Conservation (phyloP, 257 asterid species). For the Gynochthodes officinalis region DNA sequence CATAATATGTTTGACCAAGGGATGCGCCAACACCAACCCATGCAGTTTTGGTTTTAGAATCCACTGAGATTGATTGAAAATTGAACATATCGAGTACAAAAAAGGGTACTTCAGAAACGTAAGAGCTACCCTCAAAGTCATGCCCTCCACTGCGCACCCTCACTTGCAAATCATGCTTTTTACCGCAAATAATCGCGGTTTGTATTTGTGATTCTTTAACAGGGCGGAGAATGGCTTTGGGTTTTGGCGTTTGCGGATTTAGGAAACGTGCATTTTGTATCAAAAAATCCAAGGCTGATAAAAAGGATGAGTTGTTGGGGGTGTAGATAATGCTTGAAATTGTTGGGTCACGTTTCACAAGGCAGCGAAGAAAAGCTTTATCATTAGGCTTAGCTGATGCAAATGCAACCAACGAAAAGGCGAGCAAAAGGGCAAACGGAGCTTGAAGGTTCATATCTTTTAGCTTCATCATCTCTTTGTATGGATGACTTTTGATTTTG, state of each 20-base stretch:
- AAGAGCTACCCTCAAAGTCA: too few species aligned
- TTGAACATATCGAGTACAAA: too few species aligned
- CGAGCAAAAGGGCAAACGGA: background rate
- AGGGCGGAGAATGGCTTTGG: background rate
- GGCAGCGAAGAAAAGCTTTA: constrained; percentile 1
- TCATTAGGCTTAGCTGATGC: constrained; percentile 1
- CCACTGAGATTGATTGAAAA: background rate
- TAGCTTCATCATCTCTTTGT: too few species aligned
- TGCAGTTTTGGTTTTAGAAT: background rate
- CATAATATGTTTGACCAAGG: background rate
- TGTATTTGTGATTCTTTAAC: background rate
- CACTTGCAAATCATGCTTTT: background rate
- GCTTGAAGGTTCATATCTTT: background rate
- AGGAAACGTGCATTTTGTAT: too few species aligned
- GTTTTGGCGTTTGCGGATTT: background rate
- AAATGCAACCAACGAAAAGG: background rate
- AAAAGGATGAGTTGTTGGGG: background rate
- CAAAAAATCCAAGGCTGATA: background rate
- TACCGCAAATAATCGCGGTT: background rate
- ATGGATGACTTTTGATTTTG: too few species aligned
- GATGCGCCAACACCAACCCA: constrained; percentile 6
- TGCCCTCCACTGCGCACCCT: constrained; percentile 1
- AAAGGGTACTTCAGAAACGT: too few species aligned
- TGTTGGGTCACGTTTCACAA: background rate
- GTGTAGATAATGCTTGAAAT: constrained; percentile 8